Percentiles rank a stretch among this genome's conserved stretches.
These are phyloP conservation scores for Cinnamomum micranthum DNA, from an alignment of 164 flowering plant species.

Conservation along the genomic window DNA sequence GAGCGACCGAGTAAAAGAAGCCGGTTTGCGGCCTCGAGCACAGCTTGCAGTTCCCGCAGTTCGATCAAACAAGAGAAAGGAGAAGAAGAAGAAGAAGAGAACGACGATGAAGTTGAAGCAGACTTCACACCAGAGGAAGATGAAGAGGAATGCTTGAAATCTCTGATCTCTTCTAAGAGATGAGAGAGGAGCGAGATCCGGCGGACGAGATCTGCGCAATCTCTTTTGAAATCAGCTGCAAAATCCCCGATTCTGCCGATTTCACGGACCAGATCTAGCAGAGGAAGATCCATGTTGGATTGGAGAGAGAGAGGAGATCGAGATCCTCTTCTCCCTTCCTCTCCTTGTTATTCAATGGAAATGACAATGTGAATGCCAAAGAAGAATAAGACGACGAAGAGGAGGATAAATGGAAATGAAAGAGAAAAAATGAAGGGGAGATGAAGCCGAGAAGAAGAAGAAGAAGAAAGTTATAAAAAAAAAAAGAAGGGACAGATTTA, in stretches of 20 bases:
- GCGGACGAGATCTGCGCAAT: constrained; percentile 67
- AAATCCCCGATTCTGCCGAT: constrained; percentile 26
- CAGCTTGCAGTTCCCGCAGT: constrained; percentile 41
- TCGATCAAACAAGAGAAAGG: constrained; percentile 36
- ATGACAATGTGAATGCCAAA: neutral
- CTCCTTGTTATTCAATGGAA: neutral
- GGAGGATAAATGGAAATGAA: too few species aligned
- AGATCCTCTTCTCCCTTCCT: neutral
- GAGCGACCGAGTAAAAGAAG: constrained; percentile 40
- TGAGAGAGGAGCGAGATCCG: constrained; percentile 59
- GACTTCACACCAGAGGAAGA: neutral
- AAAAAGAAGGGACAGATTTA: neutral
- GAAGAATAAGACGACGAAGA: neutral
- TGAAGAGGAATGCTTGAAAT: constrained; percentile 17
- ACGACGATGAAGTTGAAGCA: constrained; percentile 1
- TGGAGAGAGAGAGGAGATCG: neutral
- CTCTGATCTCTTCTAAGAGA: constrained; percentile 71
- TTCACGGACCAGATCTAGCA: constrained; percentile 43
- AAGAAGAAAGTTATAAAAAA: neutral
- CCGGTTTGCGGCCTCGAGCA: constrained; percentile 56
- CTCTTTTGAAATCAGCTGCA: constrained; percentile 42
- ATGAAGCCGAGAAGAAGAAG: neutral
- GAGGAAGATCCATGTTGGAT: constrained; percentile 11
- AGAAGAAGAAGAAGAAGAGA: constrained; percentile 29
- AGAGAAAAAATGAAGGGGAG: neutral